phyloP scores from a whole-genome alignment of 2,329 filamentous ascomycete genomes.

The Nigrograna mackinnonii region DNA sequence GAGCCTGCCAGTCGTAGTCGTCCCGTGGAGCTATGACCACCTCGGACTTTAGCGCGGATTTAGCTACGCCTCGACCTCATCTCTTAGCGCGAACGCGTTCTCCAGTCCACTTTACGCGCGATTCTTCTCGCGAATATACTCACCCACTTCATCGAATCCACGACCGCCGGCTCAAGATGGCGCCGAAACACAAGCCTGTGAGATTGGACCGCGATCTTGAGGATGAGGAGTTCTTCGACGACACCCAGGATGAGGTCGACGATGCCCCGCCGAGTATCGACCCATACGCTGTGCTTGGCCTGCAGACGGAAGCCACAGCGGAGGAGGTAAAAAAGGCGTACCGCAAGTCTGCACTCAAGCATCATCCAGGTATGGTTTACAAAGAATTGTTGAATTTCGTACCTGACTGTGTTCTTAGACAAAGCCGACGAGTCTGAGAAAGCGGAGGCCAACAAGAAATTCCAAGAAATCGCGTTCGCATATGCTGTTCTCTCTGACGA shows the following conservation, averaged over 20 bases:
- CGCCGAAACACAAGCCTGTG: neutral
- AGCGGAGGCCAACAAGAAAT: constrained; percentile 73
- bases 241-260: constrained; percentile 33
- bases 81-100: constrained; percentile 28
- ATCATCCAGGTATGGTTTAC: constrained; percentile 65
- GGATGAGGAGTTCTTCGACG: constrained; percentile 55
- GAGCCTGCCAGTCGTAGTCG: too few species aligned
- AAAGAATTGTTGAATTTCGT: constrained; percentile 24
- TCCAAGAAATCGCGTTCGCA: constrained; percentile 90
- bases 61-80: constrained; percentile 26
- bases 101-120: constrained; percentile 8
- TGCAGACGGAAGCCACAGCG: constrained; percentile 71
- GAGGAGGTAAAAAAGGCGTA: constrained; percentile 89
- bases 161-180: too few species aligned
- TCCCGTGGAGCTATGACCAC: too few species aligned
- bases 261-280: constrained; percentile 68
- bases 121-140: too few species aligned
- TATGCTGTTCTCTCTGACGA: constrained; percentile 91
- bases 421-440: constrained; percentile 73
- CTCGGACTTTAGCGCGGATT: too few species aligned
- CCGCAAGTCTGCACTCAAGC: constrained; percentile 83
- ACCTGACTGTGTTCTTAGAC: constrained; percentile 61
- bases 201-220: constrained; percentile 5
- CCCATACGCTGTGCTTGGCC: constrained; percentile 78
- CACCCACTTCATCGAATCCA: too few species aligned